Evolutionary conservation across 202 grass and related monocot genomes (phyloP).

Genomic region (Bolboschoenoplectus hybrid): DNA sequence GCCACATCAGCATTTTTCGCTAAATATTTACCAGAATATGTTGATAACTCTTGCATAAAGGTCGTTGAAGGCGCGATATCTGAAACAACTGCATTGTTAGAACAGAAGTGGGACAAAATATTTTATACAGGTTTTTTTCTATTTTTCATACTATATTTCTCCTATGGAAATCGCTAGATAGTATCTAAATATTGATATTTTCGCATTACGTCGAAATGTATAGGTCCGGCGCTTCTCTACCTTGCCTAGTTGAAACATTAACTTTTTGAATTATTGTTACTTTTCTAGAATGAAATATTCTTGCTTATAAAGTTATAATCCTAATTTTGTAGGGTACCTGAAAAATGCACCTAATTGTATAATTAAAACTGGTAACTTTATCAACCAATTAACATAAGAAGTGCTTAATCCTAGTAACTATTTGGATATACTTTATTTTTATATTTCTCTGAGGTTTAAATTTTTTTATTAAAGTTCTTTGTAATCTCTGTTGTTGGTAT

Average conservation of each 20-base stretch:
- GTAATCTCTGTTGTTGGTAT: neutral
- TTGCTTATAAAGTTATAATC: neutral
- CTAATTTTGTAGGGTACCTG: neutral
- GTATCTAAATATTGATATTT: neutral
- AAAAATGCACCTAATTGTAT: neutral
- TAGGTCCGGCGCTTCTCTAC: neutral
- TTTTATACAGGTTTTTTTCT: slow-evolving; percentile 76
- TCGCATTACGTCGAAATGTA: neutral
- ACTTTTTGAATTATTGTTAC: neutral
- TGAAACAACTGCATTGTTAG: slow-evolving; percentile 67
- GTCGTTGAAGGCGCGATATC: slow-evolving; percentile 69
- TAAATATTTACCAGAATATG: slow-evolving; percentile 67
- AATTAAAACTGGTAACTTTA: neutral
- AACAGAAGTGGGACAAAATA: slow-evolving; percentile 95
- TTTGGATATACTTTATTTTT: neutral
- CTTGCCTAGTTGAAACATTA: neutral
- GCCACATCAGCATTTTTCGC: slow-evolving; percentile 73
- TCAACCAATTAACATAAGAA: neutral
- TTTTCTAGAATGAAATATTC: neutral
- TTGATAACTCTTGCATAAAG: slow-evolving; percentile 75
- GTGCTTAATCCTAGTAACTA: neutral
- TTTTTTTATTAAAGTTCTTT: neutral
- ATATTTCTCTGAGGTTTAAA: neutral
- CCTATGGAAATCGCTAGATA: neutral
- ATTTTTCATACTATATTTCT: neutral